Base-by-base conservation (phyloP, 306 rosid species). In the Cicer pinnatifidum region DNA sequence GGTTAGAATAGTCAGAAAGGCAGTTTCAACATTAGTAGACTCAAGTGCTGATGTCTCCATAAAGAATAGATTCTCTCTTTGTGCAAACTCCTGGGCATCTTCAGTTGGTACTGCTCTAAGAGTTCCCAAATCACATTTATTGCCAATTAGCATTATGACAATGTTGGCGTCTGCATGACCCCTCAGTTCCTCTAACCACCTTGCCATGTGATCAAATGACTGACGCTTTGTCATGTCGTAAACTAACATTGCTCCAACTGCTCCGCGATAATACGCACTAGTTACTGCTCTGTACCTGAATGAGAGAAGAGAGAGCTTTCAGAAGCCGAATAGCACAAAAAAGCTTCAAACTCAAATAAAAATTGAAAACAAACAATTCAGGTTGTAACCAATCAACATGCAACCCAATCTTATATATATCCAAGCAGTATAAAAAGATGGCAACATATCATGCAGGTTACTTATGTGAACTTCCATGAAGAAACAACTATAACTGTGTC, bases 21-120 rank as follows among this genome's bases (percentile, higher is more conserved):
- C 89, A 9, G 93, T 86, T 74, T 93, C 98, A 1, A 93, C 97
- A 35, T 93, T 93, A 46, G 97, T 92, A 45, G 98, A 78, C 68
- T 92, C 91, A 1, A 89, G 91, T 40, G 98, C 98, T 10, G 97
- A 93, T 35, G 97, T 93, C 85, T 93, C 98, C 93, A 87, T 93
- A 39, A 93, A 93, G 84, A 89, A 93, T 37, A 93, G 88, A 69
- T 93, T 93, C 78, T 93, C 98, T 76, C 92, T 82, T 78, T 90
- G 85, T 0, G 98, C 98, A 65, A 89, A 93, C 71, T 93, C 98
- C 59, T 93, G 88, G 1, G 96, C 96, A 35, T 93, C 97, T 84
- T 90, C 98, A 17, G 87, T 89, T 65, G 97, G 98, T 56, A 93
- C 96, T 4, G 98, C 98, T 70, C 86, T 82, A 23, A 93, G 93